A percentile compares a stretch with the other conserved stretches of the same genome.
Conservation (phyloP, 306 rosid species). For the Ceratonia siliqua region DNA sequence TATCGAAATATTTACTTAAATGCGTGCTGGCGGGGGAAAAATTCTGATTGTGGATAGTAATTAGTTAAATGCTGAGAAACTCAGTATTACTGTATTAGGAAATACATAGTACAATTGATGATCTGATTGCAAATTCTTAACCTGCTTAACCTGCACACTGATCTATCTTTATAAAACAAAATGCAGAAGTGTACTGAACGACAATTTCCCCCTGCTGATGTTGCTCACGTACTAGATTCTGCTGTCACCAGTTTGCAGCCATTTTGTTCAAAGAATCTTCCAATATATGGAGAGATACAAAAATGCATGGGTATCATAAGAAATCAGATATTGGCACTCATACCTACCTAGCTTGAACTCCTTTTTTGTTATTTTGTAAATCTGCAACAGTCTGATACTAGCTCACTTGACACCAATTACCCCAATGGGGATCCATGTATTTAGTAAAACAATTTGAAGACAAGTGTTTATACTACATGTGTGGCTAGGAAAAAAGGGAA, state of each 20-base stretch:
- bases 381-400: conserved; percentile 7
- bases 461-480: conserved; percentile 23
- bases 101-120: conserved; percentile 11
- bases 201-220: conserved; percentile 89
- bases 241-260: conserved; percentile 84
- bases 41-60: neutral
- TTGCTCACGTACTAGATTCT: conserved; percentile 80
- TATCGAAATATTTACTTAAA: neutral
- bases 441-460: conserved; percentile 14
- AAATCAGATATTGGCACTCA: conserved; percentile 86
- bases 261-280: conserved; percentile 66
- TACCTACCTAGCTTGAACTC: conserved; percentile 63
- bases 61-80: conserved; percentile 23
- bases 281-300: conserved; percentile 78
- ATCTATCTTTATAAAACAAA: conserved; percentile 33
- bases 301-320: conserved; percentile 93
- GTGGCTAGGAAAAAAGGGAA: conserved; percentile 31
- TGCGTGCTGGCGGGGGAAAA: neutral
- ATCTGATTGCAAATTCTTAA: conserved; percentile 18
- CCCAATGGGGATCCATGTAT: conserved; percentile 17
- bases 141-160: conserved; percentile 22
- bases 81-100: neutral
- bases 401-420: conserved; percentile 22
- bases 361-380: conserved; percentile 29
- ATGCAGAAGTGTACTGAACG: conserved; percentile 96